These are phyloP conservation scores for Coriaria nepalensis DNA, from an alignment of 306 rosid species.

Conservation along the genomic window DNA sequence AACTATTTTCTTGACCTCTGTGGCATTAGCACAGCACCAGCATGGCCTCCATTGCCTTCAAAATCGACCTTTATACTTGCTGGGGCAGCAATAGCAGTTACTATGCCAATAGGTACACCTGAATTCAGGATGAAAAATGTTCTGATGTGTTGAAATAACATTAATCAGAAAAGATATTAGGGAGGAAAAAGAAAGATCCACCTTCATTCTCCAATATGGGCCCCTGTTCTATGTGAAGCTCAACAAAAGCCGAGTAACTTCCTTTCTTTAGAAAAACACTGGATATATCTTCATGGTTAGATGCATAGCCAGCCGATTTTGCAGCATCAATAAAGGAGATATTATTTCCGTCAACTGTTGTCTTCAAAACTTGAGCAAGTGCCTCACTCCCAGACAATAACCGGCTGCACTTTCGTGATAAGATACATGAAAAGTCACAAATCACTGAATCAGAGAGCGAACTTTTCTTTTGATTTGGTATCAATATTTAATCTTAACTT, in stretches of 20 bases:
- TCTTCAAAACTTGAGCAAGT: constrained; percentile 55
- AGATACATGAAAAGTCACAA: constrained; percentile 15
- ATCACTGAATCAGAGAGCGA: too few species aligned
- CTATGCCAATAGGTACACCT: constrained; percentile 77
- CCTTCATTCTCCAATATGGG: constrained; percentile 92
- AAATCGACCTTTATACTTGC: constrained; percentile 83
- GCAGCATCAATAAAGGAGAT: constrained; percentile 74
- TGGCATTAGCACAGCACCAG: constrained; percentile 91
- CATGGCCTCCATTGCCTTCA: constrained; percentile 96
- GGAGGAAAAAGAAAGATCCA: constrained; percentile 11
- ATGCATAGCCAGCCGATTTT: constrained; percentile 65
- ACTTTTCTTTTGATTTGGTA: not conserved
- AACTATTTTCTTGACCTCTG: constrained; percentile 34
- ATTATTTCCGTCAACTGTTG: constrained; percentile 55
- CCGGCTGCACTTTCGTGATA: constrained; percentile 46
- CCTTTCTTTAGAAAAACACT: constrained; percentile 62
- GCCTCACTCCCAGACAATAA: constrained; percentile 62
- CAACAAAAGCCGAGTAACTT: constrained; percentile 79
- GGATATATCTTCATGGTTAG: constrained; percentile 40
- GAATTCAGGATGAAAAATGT: constrained; percentile 10
- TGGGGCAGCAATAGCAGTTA: constrained; percentile 91
- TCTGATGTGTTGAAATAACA: not conserved
- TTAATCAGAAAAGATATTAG: not conserved
- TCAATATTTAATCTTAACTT: constrained; percentile 3
- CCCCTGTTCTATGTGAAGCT: constrained; percentile 92